Percentiles rank a stretch among this genome's conserved stretches.
Evolutionary conservation across 495 filamentous ascomycete species (phyloP).

Genomic region (Xylaria bambusicola): DNA sequence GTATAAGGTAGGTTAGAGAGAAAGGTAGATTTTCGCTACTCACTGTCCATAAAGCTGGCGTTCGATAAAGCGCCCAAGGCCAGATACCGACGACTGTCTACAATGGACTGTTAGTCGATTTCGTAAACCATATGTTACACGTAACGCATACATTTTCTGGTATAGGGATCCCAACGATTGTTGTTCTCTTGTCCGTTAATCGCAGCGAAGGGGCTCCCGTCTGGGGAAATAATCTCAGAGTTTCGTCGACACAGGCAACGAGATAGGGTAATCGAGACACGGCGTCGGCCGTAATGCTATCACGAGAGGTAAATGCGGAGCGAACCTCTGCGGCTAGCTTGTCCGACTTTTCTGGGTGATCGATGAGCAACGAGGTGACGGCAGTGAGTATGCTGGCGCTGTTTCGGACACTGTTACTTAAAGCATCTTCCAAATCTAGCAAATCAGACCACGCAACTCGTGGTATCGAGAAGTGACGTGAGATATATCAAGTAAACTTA

Average conservation of each 20-base stretch:
- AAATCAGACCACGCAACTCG: no score
- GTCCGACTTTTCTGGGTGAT: constrained; percentile 32
- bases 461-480: no score
- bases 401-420: no score
- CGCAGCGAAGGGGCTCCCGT: constrained; percentile 41
- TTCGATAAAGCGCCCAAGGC: constrained; percentile 19
- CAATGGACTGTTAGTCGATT: background rate
- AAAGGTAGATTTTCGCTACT: background rate
- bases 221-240: constrained; percentile 56
- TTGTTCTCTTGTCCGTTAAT: constrained; percentile 41
- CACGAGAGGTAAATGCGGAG: constrained; percentile 38
- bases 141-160: constrained; percentile 35
- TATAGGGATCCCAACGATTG: constrained; percentile 46
- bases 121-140: no score
- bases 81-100: constrained; percentile 21
- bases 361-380: constrained; percentile 45
- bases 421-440: no score
- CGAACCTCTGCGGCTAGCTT: constrained; percentile 51
- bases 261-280: constrained; percentile 47
- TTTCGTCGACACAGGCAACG: constrained; percentile 55
- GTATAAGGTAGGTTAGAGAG: background rate
- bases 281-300: constrained; percentile 43
- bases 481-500: no score
- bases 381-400: constrained; percentile 51
- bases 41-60: constrained; percentile 18